Evolutionary conservation across 2,329 filamentous ascomycete species (phyloP), one percentile per base, ranked within the genome.

Genomic region (Neofusicoccum laricinum): DNA sequence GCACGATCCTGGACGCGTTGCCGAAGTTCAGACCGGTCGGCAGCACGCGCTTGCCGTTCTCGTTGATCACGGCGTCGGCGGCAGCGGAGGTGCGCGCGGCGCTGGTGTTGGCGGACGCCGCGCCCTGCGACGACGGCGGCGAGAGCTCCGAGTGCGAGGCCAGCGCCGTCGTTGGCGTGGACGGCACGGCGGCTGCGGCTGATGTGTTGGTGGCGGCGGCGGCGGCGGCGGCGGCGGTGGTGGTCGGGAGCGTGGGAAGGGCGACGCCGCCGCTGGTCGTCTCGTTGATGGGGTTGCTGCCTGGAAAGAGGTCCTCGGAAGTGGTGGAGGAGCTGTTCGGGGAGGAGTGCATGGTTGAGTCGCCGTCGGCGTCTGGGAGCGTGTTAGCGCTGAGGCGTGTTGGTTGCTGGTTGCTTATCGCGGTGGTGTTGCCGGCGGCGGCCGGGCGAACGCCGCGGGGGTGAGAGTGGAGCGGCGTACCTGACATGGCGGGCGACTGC

Each of bases 321-420:
- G 36, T 21, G 17, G 43, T 34, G 69, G 73, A 73, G 45, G 75
- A 75, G 58, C 77, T 77, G 30, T 79, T 79, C 49, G 73, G 70
- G 7, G 75, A 72, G 49, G 81, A 84, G 66, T 81, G 79, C 84
- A 86, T 86, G 66, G 81, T 82, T 34, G 81, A 84, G 76, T 86
- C 84, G 49, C 83, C 82, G 73, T 85, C 84, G 69, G 70, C 73
- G 70, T 86, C 83, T 63, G 48, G 8, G 14, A 11, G 30, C 10
- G 25, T 21, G 48, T 50, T 50, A 50, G 48, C 15, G 30, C 14
- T 50, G 21, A 17, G 30, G 19, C 30, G 8, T n/a, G n/a, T n/a
- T n/a, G n/a, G 30, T 21, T 40, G 21, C 15, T 17, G 43, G 19
- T 19, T 57, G 15, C 4, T 40, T 32, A 17, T 48, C 11, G 30